Evolutionary conservation across 306 rosid species (phyloP).

Genomic region (Amphicarpaea edgeworthii): DNA sequence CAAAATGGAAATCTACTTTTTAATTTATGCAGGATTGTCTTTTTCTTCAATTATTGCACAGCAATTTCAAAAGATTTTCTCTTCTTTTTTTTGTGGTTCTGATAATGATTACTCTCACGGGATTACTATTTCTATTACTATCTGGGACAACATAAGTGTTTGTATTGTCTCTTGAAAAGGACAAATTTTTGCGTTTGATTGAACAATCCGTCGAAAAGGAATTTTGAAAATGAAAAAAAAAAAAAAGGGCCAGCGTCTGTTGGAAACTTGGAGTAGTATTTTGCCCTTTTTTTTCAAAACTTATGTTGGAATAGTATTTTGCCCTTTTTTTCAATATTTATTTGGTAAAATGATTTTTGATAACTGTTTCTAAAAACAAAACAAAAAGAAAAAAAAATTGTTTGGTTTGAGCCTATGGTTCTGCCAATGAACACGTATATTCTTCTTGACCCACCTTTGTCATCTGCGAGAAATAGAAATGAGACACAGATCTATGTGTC

Average conservation of each 20-base stretch:
- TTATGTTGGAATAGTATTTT: too few relatives aligned
- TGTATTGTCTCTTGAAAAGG: neutral
- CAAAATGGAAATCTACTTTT: neutral
- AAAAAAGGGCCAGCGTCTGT: neutral
- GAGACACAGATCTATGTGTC: too few relatives aligned
- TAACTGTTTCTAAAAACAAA: neutral
- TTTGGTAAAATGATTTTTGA: neutral
- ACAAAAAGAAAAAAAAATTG: neutral
- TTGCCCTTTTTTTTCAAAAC: neutral
- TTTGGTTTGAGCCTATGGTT: conserved; percentile 3
- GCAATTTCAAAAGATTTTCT: neutral
- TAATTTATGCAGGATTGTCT: neutral
- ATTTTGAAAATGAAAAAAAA: neutral
- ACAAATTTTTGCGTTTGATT: conserved; percentile 19
- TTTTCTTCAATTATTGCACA: conserved; percentile 39
- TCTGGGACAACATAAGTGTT: neutral
- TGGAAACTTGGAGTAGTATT: neutral
- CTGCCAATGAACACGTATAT: neutral
- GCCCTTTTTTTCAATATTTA: neutral
- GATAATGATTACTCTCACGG: conserved; percentile 19
- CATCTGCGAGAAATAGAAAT: neutral
- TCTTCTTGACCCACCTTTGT: neutral
- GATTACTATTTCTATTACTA: neutral
- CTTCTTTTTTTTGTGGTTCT: conserved; percentile 4
- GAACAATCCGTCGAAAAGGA: neutral